These are phyloP conservation scores for Trypanosoma theileri DNA, from an alignment of 208 protist genomes.

Conservation along the genomic window DNA sequence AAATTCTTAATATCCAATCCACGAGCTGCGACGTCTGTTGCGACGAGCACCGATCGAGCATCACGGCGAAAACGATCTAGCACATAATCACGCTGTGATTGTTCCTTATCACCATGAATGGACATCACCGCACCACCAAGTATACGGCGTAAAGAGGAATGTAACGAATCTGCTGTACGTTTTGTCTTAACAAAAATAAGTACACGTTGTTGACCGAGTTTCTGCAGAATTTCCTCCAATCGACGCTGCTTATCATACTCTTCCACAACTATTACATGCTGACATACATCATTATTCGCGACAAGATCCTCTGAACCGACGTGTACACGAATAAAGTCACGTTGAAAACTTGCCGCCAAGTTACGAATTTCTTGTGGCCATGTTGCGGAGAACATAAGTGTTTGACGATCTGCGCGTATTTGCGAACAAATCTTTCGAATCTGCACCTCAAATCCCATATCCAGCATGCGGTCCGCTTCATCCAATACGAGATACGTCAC, in stretches of 20 bases:
- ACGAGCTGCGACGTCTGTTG: constrained; percentile 92
- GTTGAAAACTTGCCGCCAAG: constrained; percentile 88
- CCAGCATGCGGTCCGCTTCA: constrained; percentile 98
- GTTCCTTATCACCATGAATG: constrained; percentile 93
- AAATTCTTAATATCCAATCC: constrained; percentile 98
- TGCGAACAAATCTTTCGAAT: constrained; percentile 95
- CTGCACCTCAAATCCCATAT: constrained; percentile 98
- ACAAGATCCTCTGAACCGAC: constrained; percentile 90
- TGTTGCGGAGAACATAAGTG: constrained; percentile 97
- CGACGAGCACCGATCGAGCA: constrained; percentile 72
- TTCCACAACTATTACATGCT: constrained; percentile 76
- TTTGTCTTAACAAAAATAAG: constrained; percentile 93
- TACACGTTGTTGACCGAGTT: constrained; percentile 63
- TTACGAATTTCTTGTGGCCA: constrained; percentile 89
- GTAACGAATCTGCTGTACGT: constrained; percentile 74
- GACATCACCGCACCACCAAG: constrained; percentile 63
- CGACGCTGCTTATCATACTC: constrained; percentile 77
- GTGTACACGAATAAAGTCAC: constrained; percentile 90
- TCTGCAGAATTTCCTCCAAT: constrained; percentile 70
- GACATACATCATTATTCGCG: constrained; percentile 79
- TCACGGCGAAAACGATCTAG: constrained; percentile 81
- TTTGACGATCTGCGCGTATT: constrained; percentile 95
- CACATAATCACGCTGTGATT: constrained; percentile 91
- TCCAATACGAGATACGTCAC: constrained; percentile 98
- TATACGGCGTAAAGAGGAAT: constrained; percentile 57